A percentile compares a stretch with the other conserved stretches of the same genome.
phyloP scores from a whole-genome alignment of 495 filamentous ascomycete genomes.

The Saxophila tyrrhenica region DNA sequence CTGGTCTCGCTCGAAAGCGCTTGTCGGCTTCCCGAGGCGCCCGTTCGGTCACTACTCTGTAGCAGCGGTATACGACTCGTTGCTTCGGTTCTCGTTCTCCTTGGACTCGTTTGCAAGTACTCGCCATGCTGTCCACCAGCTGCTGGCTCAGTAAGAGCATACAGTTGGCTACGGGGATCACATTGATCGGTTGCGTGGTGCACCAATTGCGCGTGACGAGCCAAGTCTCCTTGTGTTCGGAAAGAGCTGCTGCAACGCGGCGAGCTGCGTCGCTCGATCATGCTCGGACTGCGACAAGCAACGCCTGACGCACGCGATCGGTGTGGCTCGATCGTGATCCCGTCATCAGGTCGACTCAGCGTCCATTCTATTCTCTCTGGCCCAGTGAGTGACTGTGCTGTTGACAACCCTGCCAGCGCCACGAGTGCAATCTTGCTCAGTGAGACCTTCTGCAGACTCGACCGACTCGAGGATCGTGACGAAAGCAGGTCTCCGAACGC shows the following conservation, averaged over 20 bases:
- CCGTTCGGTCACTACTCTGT: neutral
- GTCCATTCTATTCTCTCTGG: neutral
- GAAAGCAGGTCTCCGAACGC: slow-evolving; percentile 4
- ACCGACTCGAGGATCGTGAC: neutral
- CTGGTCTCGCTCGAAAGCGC: neutral
- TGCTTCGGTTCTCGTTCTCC: neutral
- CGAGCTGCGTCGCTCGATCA: neutral
- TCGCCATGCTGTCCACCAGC: neutral
- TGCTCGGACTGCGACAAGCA: neutral
- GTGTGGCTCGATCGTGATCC: neutral
- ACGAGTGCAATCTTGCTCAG: neutral
- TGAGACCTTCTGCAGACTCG: neutral
- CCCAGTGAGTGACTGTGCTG: neutral
- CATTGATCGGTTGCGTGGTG: neutral
- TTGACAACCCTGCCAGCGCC: neutral
- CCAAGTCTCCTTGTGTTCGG: neutral
- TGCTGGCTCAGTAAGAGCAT: neutral
- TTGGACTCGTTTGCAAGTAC: neutral
- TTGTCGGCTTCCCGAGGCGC: neutral
- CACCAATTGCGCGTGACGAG: neutral
- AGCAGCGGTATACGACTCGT: neutral
- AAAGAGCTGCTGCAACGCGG: neutral
- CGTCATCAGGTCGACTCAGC: too few species aligned
- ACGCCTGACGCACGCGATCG: neutral
- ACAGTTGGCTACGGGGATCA: neutral